These are phyloP conservation scores for Teunomyces aglyptinius DNA, from an alignment of 805 yeast species.

Conservation along the genomic window DNA sequence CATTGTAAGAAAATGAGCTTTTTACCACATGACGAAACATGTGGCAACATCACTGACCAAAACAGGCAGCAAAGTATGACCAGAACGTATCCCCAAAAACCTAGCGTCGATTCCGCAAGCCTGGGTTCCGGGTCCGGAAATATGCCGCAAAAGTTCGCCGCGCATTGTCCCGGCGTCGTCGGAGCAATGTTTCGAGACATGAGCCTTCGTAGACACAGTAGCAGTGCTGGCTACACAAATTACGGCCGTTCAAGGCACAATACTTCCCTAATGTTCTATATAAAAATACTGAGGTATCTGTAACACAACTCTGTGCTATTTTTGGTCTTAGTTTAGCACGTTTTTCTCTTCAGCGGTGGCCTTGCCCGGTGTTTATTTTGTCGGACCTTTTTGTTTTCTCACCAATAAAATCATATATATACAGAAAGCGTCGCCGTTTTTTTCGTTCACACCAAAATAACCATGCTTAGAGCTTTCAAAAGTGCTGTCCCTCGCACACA, in stretches of 20 bases:
- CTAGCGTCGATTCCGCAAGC: background rate
- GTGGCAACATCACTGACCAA: background rate
- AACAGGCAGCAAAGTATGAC: background rate
- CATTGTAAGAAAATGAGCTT: too few relatives aligned
- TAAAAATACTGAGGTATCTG: too few relatives aligned
- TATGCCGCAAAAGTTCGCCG: background rate
- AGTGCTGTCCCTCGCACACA: constrained; percentile 35
- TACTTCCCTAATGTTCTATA: too few relatives aligned
- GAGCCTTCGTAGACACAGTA: too few relatives aligned
- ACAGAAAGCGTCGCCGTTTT: background rate
- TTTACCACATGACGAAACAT: background rate
- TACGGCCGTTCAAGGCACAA: too few relatives aligned
- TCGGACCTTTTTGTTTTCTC: background rate
- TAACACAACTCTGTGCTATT: too few relatives aligned
- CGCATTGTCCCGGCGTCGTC: background rate
- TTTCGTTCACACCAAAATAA: constrained; percentile 5
- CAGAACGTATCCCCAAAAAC: background rate
- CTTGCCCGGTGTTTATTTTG: background rate
- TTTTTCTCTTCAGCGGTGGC: background rate
- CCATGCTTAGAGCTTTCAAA: constrained; percentile 45
- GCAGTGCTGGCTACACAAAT: too few relatives aligned
- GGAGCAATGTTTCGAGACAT: background rate
- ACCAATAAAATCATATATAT: background rate
- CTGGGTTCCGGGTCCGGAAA: background rate
- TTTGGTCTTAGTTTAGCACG: too few relatives aligned